Conservation (phyloP, 2,329 filamentous ascomycete genomes). For the Rhinocladiella similis region DNA sequence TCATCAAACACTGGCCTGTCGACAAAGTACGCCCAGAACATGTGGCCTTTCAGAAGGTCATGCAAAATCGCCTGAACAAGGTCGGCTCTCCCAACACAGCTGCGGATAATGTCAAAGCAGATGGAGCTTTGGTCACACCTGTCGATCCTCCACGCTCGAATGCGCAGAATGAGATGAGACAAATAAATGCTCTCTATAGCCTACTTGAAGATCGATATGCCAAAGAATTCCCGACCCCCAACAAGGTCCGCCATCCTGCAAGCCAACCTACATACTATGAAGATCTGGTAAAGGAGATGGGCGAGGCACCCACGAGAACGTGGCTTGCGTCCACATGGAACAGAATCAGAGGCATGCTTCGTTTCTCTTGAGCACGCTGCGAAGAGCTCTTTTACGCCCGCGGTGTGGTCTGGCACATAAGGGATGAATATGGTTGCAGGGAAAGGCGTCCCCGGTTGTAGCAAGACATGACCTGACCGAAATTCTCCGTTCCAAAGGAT, state of each 20-base stretch:
- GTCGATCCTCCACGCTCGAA: slow-evolving; percentile 29
- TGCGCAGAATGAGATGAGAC: slow-evolving; percentile 40
- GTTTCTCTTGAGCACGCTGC: slow-evolving; percentile 13
- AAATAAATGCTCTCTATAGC: slow-evolving; percentile 60
- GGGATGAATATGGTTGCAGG: too few relatives aligned
- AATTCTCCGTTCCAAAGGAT: too few relatives aligned
- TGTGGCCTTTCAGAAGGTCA: slow-evolving; percentile 43
- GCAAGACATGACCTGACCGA: too few relatives aligned
- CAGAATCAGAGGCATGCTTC: slow-evolving; percentile 43
- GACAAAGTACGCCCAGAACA: slow-evolving; percentile 46
- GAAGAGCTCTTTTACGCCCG: too few relatives aligned
- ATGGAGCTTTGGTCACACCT: slow-evolving; percentile 23
- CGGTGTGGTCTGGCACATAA: too few relatives aligned
- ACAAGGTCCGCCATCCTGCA: slow-evolving; percentile 49
- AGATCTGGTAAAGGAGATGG: slow-evolving; percentile 53
- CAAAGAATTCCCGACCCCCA: slow-evolving; percentile 51
- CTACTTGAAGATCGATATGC: slow-evolving; percentile 61
- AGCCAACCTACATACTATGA: slow-evolving; percentile 56
- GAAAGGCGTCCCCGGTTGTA: too few relatives aligned
- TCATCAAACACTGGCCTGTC: slow-evolving; percentile 46
- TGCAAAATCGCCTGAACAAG: slow-evolving; percentile 26
- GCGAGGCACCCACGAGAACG: slow-evolving; percentile 52
- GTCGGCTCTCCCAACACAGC: slow-evolving; percentile 15
- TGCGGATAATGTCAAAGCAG: slow-evolving; percentile 18
- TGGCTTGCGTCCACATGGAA: slow-evolving; percentile 47